Evolutionary conservation across 257 asterid genomes (phyloP).

Genomic region (Solanum sitiens): DNA sequence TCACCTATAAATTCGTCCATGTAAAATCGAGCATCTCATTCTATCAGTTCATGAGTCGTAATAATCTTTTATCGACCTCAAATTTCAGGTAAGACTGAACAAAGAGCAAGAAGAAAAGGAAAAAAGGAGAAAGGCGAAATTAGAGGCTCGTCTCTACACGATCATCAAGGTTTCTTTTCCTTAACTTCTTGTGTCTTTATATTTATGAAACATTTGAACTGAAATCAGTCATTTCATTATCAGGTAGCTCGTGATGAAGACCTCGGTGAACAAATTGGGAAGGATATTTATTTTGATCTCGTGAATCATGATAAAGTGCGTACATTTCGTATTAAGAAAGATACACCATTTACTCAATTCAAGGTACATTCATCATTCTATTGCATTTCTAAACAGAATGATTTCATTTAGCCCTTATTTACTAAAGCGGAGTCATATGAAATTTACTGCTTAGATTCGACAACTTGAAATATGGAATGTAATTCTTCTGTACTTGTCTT

Average conservation of each 20-base stretch:
- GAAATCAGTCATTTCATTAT: background rate
- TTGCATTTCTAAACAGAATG: background rate
- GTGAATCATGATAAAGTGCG: slow-evolving; percentile 81
- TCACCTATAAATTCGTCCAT: background rate
- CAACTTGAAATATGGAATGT: background rate
- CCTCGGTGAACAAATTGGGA: slow-evolving; percentile 60
- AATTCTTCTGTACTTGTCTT: background rate
- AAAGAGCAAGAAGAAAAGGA: slow-evolving; percentile 66
- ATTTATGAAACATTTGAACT: background rate
- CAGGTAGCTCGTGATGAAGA: slow-evolving; percentile 86
- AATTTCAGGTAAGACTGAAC: slow-evolving; percentile 46
- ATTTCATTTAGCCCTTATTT: background rate
- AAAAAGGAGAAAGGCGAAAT: slow-evolving; percentile 56
- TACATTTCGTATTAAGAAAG: slow-evolving; percentile 60
- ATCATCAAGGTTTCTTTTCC: slow-evolving; percentile 44
- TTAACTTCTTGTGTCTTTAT: background rate
- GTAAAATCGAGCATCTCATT: slow-evolving; percentile 40
- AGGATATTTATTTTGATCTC: slow-evolving; percentile 69
- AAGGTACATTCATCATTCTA: slow-evolving; percentile 36
- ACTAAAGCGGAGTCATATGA: background rate
- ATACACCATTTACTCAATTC: slow-evolving; percentile 44
- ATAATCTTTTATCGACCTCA: background rate
- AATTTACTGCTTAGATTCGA: background rate
- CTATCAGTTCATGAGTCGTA: background rate
- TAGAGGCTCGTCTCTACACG: slow-evolving; percentile 69